Evolutionary conservation across 176 grass and related monocot genomes (phyloP), one percentile per base, ranked within the genome.

Genomic region (Metroxylon sagu): DNA sequence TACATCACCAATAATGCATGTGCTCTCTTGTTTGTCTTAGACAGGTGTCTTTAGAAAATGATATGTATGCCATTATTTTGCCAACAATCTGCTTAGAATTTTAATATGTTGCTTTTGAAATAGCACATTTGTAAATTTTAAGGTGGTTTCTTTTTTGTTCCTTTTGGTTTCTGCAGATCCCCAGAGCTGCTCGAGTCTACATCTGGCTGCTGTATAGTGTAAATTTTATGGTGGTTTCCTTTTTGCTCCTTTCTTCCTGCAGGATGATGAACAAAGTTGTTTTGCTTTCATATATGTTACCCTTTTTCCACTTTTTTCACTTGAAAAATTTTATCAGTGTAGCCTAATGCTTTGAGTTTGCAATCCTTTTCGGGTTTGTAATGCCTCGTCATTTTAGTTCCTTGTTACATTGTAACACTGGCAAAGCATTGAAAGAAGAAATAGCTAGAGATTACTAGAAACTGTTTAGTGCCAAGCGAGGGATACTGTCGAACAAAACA

Each of bases 171-270:
- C 69, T 77, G 10, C 79, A 95, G 89, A 58, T 95, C 89, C 21
- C 89, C 89, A 0, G 82, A 85, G 65, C 85, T 89, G 85, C 79
- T 89, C 60, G 82, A 72, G 60, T 75, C 72, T 54, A 49, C 82
- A 66, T 72, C 82, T 61, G 83, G 83, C 62, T 95, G 89, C 29
- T 59, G 57, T 59, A 59, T 59, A 30, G 29, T 59, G 57, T 59
- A 29, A 59, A 28, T 16, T 14, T 23, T 23, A 23, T 23, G 21
- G 21, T 23, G 21, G 21, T 23, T 23, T 23, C 21, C 21, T 23
- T 58, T 7, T 35, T 49, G 56, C 23, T 61, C 53, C 49, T 29
- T 70, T 6, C n/a, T 52, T 66, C 21, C 64, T 76, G 48, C 56
- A 52, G 52, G 49, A 5, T 62, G 62, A 64, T 29, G 39, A 25